Evolutionary conservation across 495 filamentous ascomycete species (phyloP), one percentile per base, ranked within the genome.

Genomic region (Poronia punctata): DNA sequence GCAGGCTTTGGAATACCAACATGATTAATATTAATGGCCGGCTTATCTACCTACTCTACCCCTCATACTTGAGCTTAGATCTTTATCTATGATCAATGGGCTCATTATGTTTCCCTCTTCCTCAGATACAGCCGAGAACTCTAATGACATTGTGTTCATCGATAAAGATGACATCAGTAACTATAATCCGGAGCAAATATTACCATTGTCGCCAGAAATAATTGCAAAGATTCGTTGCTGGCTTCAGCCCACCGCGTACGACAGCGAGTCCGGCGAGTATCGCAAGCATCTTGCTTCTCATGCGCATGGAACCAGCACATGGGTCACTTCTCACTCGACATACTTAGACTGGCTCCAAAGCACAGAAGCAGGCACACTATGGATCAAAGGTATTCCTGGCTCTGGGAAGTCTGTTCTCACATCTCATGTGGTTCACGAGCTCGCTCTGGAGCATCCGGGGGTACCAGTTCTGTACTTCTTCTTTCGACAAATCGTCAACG

Each of bases 401-500:
- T 61, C 65, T 35, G 72, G 71, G 0, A 78, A 78, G 52, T 65
- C 57, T 8, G 71, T 78, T 14, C 31, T 72, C 11, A 70, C 70
- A 24, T 70, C 71, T 3, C 46, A 29, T 3, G 35, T 72, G 9
- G 53, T 62, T 23, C 16, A 52, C 10, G 31, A 48, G 4, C 55
- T 73, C 9, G 40, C 40, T 19, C 29, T 27, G 12, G 54, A 51
- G 39, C 34, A 37, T 23, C 34, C 34, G 1, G 59, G 37, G 23
- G 46, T 23, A 5, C 68, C 67, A 1, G 65, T 73, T 1, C 51
- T 76, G 0, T 74, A 52, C 45, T 75, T 79, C 54, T 79, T 79
- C 54, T 74, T 74, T 47, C 65, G 72, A 2, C 65, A 74, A 29
- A 75, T 74, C 45, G 67, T 77, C 39, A 48, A 52, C 16, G 57